A percentile compares a stretch with the other conserved stretches of the same genome.
Evolutionary conservation across 768 basidiomycete species (phyloP).

Genomic region (Lyophyllum atratum): DNA sequence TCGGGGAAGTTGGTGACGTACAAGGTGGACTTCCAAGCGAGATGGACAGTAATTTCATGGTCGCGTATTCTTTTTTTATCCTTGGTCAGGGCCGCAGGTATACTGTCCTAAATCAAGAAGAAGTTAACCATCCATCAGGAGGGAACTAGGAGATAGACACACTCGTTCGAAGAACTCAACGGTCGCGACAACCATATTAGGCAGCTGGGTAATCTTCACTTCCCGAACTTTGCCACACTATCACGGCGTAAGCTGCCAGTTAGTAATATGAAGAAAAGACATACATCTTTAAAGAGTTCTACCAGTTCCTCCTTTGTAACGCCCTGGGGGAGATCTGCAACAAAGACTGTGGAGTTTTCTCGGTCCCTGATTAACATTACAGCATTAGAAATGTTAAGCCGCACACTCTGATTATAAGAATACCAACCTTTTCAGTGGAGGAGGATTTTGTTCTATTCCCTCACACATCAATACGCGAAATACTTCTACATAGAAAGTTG

Average conservation of each 20-base stretch:
- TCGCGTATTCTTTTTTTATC: constrained; percentile 88
- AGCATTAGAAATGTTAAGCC: neutral
- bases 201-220: constrained; percentile 70
- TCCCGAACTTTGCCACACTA: constrained; percentile 91
- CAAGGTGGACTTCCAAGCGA: constrained; percentile 92
- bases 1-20: constrained; percentile 97
- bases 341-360: constrained; percentile 91
- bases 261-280: constrained; percentile 12
- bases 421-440: constrained; percentile 60
- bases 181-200: constrained; percentile 69
- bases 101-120: constrained; percentile 55
- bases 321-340: constrained; percentile 63
- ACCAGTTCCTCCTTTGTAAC: constrained; percentile 68
- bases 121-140: neutral
- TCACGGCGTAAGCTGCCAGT: neutral
- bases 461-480: neutral
- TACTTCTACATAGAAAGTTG: neutral
- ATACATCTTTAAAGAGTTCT: constrained; percentile 83
- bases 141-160: constrained; percentile 19
- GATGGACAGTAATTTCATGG: constrained; percentile 79
- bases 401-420: neutral
- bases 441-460: constrained; percentile 43
- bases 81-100: constrained; percentile 88
- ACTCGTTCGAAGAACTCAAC: constrained; percentile 83
- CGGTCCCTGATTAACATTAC: constrained; percentile 66